Base-by-base conservation (phyloP, 2,329 filamentous ascomycete genomes). In the Sarocladium brachiariae region DNA sequence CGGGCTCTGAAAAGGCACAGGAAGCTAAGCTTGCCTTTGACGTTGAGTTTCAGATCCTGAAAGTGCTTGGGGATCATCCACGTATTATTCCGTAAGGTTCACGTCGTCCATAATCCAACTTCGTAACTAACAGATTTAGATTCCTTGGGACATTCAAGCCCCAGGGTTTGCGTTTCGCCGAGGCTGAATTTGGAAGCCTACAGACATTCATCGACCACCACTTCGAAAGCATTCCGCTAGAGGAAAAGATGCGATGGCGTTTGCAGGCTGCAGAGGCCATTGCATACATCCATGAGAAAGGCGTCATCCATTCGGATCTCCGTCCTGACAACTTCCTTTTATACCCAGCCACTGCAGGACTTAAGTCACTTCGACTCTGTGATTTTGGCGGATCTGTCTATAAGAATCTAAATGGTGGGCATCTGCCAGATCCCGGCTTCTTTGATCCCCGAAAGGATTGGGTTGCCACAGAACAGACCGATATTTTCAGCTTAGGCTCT, bases 271-370 rank as follows among this genome's bases (percentile, higher is more conserved):
- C 58, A 21, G 62, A 65, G 55, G 56, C 59, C 16, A 52, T 66
- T 49, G 52, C 52, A 33, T 62, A 58, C 51, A 58, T 65, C 18
- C 61, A 66, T 50, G 45, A 52, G 49, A 56, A 55, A 16, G 63
- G 62, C 21, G 59, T 67, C 8, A 60, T 66, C 31, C 61, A 65
- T 54, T 65, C 61, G 13, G 63, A 67, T 55, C 57, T 66, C 21
- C 59, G 60, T 24, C 61, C 62, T 37, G 54, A 58, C 19, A 65
- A 65, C 45, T 58, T 63, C 34, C 57, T 67, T 16, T 56, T 67
- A 21, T 58, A 67, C 53, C 54, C 51, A 30, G 59, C 54, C 24
- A 47, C 46, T 18, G 23, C 50, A 30, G 52, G 51, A 31, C 56
- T 57, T 45, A 55, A 59, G 35, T 57, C 65, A 55, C 50, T 67